Percentiles rank a stretch among this genome's conserved stretches.
phyloP scores from a whole-genome alignment of 1,284 basidiomycete genomes.

The Irpex rosettiformis region DNA sequence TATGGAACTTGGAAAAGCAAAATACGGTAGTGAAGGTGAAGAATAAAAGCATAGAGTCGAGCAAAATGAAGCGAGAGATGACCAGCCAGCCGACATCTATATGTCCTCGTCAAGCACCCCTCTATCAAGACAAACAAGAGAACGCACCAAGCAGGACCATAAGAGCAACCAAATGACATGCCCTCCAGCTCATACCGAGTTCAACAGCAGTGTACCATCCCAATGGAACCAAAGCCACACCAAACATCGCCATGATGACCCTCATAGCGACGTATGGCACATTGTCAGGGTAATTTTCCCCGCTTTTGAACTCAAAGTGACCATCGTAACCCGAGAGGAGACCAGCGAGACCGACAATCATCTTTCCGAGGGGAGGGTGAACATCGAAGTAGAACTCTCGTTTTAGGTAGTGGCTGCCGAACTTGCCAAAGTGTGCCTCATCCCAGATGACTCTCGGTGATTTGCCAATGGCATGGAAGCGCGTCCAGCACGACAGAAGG shows the following conservation, averaged over 20 bases:
- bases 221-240: conserved; percentile 92
- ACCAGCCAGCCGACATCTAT: conserved; percentile 93
- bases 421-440: conserved; percentile 98
- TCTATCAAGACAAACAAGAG: neutral
- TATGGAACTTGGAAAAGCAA: conserved; percentile 94
- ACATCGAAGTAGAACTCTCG: conserved; percentile 96
- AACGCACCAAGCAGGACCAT: conserved; percentile 88
- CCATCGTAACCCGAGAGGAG: conserved; percentile 91
- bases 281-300: conserved; percentile 76
- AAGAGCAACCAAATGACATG: conserved; percentile 88
- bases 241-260: conserved; percentile 91
- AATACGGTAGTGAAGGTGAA: conserved; percentile 98
- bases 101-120: too few species aligned
- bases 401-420: conserved; percentile 94
- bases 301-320: conserved; percentile 92
- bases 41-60: conserved; percentile 97
- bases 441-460: conserved; percentile 94
- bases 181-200: conserved; percentile 87
- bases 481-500: conserved; percentile 89
- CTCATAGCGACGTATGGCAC: conserved; percentile 96
- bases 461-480: conserved; percentile 92
- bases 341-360: conserved; percentile 95
- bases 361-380: conserved; percentile 98
- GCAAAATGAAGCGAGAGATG: conserved; percentile 95
- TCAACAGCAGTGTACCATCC: conserved; percentile 98